Conservation (phyloP, 2,329 filamentous ascomycete species). For the Verticillium tricorpus region DNA sequence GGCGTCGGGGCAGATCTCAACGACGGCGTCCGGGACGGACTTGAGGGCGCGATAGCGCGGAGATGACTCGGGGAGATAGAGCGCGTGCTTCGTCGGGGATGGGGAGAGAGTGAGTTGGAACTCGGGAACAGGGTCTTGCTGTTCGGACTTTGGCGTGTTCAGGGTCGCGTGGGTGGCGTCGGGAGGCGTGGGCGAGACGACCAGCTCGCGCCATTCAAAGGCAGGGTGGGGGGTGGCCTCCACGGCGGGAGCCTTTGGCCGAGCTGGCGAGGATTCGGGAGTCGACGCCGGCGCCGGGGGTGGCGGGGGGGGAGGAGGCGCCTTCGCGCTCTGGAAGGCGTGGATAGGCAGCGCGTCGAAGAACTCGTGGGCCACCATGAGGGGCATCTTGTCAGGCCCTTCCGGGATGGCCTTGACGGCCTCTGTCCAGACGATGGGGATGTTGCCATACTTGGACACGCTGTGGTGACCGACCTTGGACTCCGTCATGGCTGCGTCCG, state of each 20-base stretch:
- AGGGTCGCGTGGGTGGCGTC: slow-evolving; percentile 49
- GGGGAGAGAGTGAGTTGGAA: slow-evolving; percentile 82
- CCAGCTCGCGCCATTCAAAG: slow-evolving; percentile 75
- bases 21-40: slow-evolving; percentile 60
- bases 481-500: slow-evolving; percentile 60
- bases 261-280: slow-evolving; percentile 31
- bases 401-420: slow-evolving; percentile 78
- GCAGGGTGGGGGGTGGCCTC: slow-evolving; percentile 29
- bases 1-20: slow-evolving; percentile 89
- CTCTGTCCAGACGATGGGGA: slow-evolving; percentile 86
- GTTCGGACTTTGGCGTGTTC: slow-evolving; percentile 46
- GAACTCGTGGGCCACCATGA: slow-evolving; percentile 96
- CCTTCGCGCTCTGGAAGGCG: slow-evolving; percentile 73
- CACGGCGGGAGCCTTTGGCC: slow-evolving; percentile 23
- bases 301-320: slow-evolving; percentile 18
- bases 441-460: slow-evolving; percentile 66
- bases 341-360: slow-evolving; percentile 98
- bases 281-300: slow-evolving; percentile 34
- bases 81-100: slow-evolving; percentile 72
- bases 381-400: slow-evolving; percentile 70
- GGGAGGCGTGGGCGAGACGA: slow-evolving; percentile 65
- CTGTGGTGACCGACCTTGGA: slow-evolving; percentile 71
- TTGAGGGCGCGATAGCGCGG: slow-evolving; percentile 74
- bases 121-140: slow-evolving; percentile 59
- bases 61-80: slow-evolving; percentile 79